Base-by-base conservation (phyloP, 441 rosid genomes). In the Iberis amara region DNA sequence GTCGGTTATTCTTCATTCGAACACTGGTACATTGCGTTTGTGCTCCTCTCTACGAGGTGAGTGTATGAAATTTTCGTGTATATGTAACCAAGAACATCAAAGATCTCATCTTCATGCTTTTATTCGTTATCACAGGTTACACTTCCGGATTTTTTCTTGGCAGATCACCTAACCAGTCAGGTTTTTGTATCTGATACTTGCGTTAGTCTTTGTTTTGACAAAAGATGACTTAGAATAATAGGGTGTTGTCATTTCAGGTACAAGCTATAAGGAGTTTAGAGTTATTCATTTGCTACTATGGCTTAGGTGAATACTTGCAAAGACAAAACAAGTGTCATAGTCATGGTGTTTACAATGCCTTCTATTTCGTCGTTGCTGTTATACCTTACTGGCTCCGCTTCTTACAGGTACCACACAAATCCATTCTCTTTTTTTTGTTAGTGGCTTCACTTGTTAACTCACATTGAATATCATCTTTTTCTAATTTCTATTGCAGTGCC, bases 31-130 rank as follows among this genome's bases (percentile, higher is more conserved):
- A 59, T 59, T 76, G 88, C 32, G 39, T 74, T 38, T 75, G 72
- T 65, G 87, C 87, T 14, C 85, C 87, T 38, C 76, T 83, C 10
- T 81, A 78, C 73, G 72, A 71, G 85, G 89, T 86, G 36, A 66
- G 4, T 12, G 0, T 39, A 9, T 15, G 11, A 30, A 24, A 61
- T 23, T 55, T 8, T n/a, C 3, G 10, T 13, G 6, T 10, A 27
- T 39, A 45, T 23, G 4, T 37, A 12, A 52, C 9, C 30, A 24
- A 14, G 55, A 8, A 7, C 41, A 36, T 4, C 28, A 24, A 51
- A 11, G 13, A 44, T 36, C 39, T 55, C 43, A 45, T 47, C 39
- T 68, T 55, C 1, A 27, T 66, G 55, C 14, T 57, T 44, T 57
- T 40, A 10, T 57, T 50, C 32, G 33, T 55, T 21, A 23, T 59